Evolutionary conservation across 306 rosid species (phyloP).

Genomic region (Pyrus betulifolia): DNA sequence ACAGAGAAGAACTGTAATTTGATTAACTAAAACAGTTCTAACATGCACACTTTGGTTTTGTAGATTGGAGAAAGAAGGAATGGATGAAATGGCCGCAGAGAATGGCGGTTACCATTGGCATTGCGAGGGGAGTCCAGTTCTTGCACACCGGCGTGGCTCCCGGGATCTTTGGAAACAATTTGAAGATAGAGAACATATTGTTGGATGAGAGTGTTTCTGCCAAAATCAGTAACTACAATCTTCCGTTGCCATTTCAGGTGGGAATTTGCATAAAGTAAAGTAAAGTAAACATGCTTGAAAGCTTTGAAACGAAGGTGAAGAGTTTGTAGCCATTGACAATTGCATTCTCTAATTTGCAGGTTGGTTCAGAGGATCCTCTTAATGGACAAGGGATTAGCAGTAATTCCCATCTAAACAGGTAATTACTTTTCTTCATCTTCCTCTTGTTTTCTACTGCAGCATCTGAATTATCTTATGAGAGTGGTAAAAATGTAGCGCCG

Average conservation of each 20-base stretch:
- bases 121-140: constrained; percentile 70
- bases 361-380: constrained; percentile 21
- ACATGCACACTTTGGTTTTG: not conserved
- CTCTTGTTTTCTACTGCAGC: not conserved
- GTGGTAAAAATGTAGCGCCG: constrained; percentile 17
- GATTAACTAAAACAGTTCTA: not conserved
- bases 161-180: constrained; percentile 59
- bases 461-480: not conserved
- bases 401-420: constrained; percentile 24
- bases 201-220: constrained; percentile 62
- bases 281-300: not conserved
- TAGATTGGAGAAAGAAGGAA: constrained; percentile 70
- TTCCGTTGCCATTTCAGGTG: constrained; percentile 63
- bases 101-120: constrained; percentile 59
- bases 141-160: constrained; percentile 59
- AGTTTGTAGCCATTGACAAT: not conserved
- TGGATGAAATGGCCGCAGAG: constrained; percentile 87
- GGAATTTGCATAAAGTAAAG: not conserved
- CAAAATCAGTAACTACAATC: constrained; percentile 63
- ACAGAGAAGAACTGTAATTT: not conserved
- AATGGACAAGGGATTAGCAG: constrained; percentile 4
- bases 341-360: constrained; percentile 20
- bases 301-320: not conserved
- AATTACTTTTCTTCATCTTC: not conserved
- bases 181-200: constrained; percentile 55